phyloP scores from a whole-genome alignment of 768 basidiomycete species.

The Suillus ampliporus region DNA sequence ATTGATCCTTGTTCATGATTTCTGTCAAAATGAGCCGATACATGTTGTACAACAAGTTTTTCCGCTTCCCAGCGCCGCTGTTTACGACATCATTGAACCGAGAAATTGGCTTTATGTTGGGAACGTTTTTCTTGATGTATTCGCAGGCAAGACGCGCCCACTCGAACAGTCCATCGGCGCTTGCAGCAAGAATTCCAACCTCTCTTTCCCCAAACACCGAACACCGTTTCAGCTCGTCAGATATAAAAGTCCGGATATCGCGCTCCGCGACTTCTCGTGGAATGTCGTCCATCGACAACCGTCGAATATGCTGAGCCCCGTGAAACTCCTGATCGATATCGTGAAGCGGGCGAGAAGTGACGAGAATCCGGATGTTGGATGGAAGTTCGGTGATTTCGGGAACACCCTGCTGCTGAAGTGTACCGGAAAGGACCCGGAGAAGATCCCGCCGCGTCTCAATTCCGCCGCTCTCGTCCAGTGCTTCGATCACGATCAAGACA shows the following conservation, averaged over 20 bases:
- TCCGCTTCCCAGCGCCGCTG: not conserved
- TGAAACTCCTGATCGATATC: not conserved
- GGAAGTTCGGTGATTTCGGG: not conserved
- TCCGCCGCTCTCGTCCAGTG: conserved; percentile 22
- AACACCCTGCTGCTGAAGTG: not conserved
- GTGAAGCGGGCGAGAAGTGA: conserved; percentile 16
- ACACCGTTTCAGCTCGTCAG: not conserved
- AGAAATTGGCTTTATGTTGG: not conserved
- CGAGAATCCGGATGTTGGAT: conserved; percentile 3
- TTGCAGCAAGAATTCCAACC: not conserved
- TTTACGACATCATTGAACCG: not conserved
- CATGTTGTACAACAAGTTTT: conserved; percentile 3
- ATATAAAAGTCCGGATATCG: conserved; percentile 6
- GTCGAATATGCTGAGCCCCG: not conserved
- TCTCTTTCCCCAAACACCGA: not conserved
- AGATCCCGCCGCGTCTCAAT: conserved; percentile 6
- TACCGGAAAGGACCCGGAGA: conserved; percentile 13
- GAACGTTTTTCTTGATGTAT: not conserved
- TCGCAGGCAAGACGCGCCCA: conserved; percentile 12
- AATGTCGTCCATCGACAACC: conserved; percentile 1
- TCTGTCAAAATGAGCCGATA: conserved; percentile 8
- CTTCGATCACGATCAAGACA: conserved; percentile 33
- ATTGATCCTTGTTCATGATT: too few relatives aligned
- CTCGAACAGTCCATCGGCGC: conserved; percentile 8
- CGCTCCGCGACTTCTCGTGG: not conserved